Base-by-base conservation (phyloP, 441 rosid species). In the Croton setiger region DNA sequence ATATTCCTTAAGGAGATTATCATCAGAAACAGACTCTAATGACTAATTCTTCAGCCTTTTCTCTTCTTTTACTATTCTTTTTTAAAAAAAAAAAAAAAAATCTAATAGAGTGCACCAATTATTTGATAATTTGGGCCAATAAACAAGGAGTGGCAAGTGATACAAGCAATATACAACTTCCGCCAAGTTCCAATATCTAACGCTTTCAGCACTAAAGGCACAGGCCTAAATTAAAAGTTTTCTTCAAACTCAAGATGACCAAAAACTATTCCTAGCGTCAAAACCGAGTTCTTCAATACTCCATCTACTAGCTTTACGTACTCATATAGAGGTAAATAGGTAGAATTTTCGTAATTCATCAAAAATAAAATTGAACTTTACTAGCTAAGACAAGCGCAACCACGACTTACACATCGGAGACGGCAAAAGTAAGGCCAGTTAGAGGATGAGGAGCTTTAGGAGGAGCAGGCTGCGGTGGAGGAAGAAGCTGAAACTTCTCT, bases 381-480 rank as follows among this genome's bases (percentile, higher is more conserved):
- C 35, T 7, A 45, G 13, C 17, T 6, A 45, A 60, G 17, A 23
- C 10, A 14, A 56, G 21, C 18, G 67, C 0, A 47, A 14, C 5
- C 57, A 47, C 13, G 2, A 69, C 80, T 63, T 81, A 95, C 99
- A 90, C 17, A 78, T 95, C 99, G 71, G 98, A 92, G 54, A 91
- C 85, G 57, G 97, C 90, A 73, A 95, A 92, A 21, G 86, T 68
- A 79, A 95, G 95, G 41, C 80, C 88, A 48, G 95, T 87, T 76
- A 95, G 97, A 20, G 97, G 98, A 66, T 95, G 99, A 33, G 92
- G 98, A 39, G 99, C 99, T 75, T 92, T 95, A 53, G 97, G 99
- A 72, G 99, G 99, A 67, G 96, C 82, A 21, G 99, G 99, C 72
- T 79, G 99, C n/a, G 99, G 99, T n/a, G 99, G 99, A 66, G 99